These are phyloP conservation scores for Cenchrus purpureus DNA, from an alignment of 176 grass and related monocot genomes.

Conservation along the genomic window DNA sequence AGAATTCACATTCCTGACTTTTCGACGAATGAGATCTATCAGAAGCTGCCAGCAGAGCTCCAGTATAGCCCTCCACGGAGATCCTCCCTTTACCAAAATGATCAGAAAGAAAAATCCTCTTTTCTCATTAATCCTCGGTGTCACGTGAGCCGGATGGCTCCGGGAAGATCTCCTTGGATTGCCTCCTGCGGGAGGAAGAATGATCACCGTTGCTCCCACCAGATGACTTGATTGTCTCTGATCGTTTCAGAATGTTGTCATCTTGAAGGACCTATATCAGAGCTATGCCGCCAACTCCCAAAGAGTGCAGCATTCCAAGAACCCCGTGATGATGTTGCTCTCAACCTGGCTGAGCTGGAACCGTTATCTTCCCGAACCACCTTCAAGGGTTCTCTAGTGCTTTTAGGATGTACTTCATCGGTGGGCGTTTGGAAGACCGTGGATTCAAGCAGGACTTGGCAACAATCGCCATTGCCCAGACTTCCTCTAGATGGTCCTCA, in stretches of 20 bases:
- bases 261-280: constrained; percentile 75
- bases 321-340: constrained; percentile 90
- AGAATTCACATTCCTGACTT: constrained; percentile 34
- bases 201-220: constrained; percentile 87
- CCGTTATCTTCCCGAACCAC: constrained; percentile 88
- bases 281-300: constrained; percentile 88
- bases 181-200: constrained; percentile 77
- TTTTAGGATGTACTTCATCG: constrained; percentile 83
- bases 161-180: constrained; percentile 81
- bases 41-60: constrained; percentile 32
- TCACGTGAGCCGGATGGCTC: constrained; percentile 80
- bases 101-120: constrained; percentile 8
- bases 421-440: constrained; percentile 72
- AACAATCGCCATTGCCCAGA: constrained; percentile 96
- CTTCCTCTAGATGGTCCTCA: constrained; percentile 97
- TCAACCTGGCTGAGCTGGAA: constrained; percentile 70
- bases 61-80: constrained; percentile 5
- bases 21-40: constrained; percentile 30
- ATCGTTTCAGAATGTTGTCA: constrained; percentile 61
- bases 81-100: constrained; percentile 29
- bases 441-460: constrained; percentile 98
- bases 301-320: constrained; percentile 96
- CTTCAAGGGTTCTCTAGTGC: constrained; percentile 92
- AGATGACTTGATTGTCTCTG: constrained; percentile 79
- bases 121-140: constrained; percentile 64